phyloP scores from a whole-genome alignment of 2,329 filamentous ascomycete species.

The Tolypocladium sp. region DNA sequence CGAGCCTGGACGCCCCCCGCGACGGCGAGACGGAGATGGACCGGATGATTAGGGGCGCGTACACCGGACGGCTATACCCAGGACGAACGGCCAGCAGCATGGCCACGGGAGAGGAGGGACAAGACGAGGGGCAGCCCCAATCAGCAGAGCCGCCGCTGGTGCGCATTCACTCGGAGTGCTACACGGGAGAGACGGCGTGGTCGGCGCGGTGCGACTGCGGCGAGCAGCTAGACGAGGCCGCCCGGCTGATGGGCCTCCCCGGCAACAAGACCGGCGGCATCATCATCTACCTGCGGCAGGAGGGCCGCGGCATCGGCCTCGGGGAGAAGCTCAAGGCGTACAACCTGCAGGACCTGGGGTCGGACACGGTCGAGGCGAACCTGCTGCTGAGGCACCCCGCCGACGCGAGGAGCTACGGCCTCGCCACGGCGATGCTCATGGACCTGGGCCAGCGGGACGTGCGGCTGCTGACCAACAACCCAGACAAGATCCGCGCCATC shows the following conservation, averaged over 20 bases:
- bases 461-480: conserved; percentile 87
- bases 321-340: conserved; percentile 97
- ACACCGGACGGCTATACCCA: conserved; percentile 78
- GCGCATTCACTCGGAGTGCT: conserved; percentile 95
- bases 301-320: conserved; percentile 89
- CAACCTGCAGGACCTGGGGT: conserved; percentile 91
- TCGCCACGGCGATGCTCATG: conserved; percentile 90
- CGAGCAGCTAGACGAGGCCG: conserved; percentile 94
- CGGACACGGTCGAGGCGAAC: conserved; percentile 97
- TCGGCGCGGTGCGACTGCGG: conserved; percentile 96
- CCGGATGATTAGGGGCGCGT: conserved; percentile 89
- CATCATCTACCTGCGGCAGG: conserved; percentile 91
- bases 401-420: conserved; percentile 86
- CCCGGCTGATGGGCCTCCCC: conserved; percentile 78
- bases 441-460: conserved; percentile 77
- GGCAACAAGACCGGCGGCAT: conserved; percentile 62
- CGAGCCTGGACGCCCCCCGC: conserved; percentile 59
- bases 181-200: conserved; percentile 98
- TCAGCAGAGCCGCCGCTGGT: conserved; percentile 55
- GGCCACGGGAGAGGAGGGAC: conserved; percentile 18
- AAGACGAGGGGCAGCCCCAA: not conserved
- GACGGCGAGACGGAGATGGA: conserved; percentile 79
- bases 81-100: conserved; percentile 70
- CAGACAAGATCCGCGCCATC: conserved; percentile 89
- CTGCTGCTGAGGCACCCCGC: conserved; percentile 83